phyloP scores from a whole-genome alignment of 805 yeast species.

The Candida berthetii region DNA sequence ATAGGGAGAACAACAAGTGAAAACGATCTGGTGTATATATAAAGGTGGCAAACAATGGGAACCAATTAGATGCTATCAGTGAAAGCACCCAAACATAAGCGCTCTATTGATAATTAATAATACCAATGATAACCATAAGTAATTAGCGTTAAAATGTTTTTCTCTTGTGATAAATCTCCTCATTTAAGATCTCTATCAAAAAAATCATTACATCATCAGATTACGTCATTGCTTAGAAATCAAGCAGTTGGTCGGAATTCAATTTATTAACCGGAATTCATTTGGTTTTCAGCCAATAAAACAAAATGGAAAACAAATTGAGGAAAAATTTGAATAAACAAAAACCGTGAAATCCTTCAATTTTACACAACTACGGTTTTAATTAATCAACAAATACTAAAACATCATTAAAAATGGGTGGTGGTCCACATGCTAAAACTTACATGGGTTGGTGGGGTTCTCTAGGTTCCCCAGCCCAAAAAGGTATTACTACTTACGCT shows the following conservation, averaged over 20 bases:
- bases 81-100: too few relatives aligned
- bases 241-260: not conserved
- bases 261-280: not conserved
- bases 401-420: constrained; percentile 40
- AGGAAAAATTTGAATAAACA: not conserved
- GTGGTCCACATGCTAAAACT: constrained; percentile 63
- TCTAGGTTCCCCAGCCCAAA: constrained; percentile 83
- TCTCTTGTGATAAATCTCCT: too few relatives aligned
- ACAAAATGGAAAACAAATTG: constrained; percentile 6
- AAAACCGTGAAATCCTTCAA: not conserved
- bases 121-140: too few relatives aligned
- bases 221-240: too few relatives aligned
- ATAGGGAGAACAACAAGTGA: too few relatives aligned
- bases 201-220: not conserved
- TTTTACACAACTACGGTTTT: not conserved
- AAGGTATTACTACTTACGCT: constrained; percentile 80
- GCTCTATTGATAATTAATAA: too few relatives aligned
- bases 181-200: too few relatives aligned
- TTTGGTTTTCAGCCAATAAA: constrained; percentile 7
- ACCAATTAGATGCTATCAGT: too few relatives aligned
- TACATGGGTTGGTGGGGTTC: constrained; percentile 99
- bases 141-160: too few relatives aligned
- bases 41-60: too few relatives aligned
- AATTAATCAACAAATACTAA: constrained; percentile 3
- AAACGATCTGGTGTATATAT: too few relatives aligned